Evolutionary conservation across 1,284 basidiomycete genomes (phyloP), one percentile per base, ranked within the genome.

Genomic region (Leccinum fuscescens): DNA sequence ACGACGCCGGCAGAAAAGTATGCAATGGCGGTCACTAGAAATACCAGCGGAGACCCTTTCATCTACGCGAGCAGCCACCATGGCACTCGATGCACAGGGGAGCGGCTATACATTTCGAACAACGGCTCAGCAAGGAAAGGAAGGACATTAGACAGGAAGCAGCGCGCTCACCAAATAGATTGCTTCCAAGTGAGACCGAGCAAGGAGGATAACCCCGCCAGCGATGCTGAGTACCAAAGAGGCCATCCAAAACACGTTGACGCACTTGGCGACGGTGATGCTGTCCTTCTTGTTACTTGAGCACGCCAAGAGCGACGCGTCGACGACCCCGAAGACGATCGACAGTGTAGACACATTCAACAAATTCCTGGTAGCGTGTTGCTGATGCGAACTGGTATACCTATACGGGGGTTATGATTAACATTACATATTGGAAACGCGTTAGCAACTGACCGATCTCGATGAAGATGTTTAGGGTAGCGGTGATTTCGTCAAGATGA

Each of bases 141-240:
- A 22, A 22, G 20, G 20, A 22, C 20, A 22, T 22, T 20, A 20
- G 20, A 22, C 20, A 22, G 20, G 20, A 22, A 22, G 20, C 20
- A 22, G 20, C 20, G 20, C 20, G 20, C 20, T 22, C 20, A 85
- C 85, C 84, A 86, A 72, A 81, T 81, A 3, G 84, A 82, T 61
- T 84, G 80, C 63, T 82, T 85, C 29, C 83, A 85, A 2, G 81
- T 81, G 24, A 86, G 69, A 24, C 82, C 83, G 0, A 86, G 73
- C 7, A 86, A 71, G 58, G 29, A 27, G 27, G 60, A 86, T 86
- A 37, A 87, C 80, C 1, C 84, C 82, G 15, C 81, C 79, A 3
- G 82, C 83, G 35, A 86, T 84, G 55, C 82, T 85, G 68, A 87
- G 82, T 2, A 87, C 76, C 57, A 86, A 66, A 0, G 85, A 85